Evolutionary conservation across 2,329 filamentous ascomycete species (phyloP), one percentile per base, ranked within the genome.

Genomic region (Talaromyces sp.): DNA sequence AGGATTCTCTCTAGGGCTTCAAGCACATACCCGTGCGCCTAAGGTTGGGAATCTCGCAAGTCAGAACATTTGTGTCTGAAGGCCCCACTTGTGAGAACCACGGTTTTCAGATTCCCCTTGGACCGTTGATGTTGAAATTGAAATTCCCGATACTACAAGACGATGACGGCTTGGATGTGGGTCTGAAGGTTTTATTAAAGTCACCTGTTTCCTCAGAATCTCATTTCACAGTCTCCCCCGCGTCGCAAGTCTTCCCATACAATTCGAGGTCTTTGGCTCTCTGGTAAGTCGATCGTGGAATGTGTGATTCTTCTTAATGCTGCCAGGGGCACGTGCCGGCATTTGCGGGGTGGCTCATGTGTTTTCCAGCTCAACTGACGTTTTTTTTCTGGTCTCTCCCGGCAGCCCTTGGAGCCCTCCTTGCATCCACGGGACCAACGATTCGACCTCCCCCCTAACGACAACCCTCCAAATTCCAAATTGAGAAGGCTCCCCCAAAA

Each of bases 391-490:
- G n/a, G n/a, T n/a, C n/a, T n/a, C n/a, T n/a, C n/a, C n/a, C n/a
- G n/a, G n/a, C 16, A 33, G 46, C 37, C 17, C 17, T 39, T 47
- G 24, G 29, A 27, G 44, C 14, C 36, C 56, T 58, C 54, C 56
- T 59, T 59, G 54, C 51, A 54, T 58, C 48, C 56, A 49, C 47
- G n/a, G 22, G 22, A 35, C 16, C 36, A 6, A 16, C 36, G 46
- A 43, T 39, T 39, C 41, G 40, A 45, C 40, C 46, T 9, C 24
- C 9, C 24, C 24, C 24, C 24, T 4, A 27, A 27, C 9, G 9
- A 35, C 49, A 32, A 47, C 41, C 49, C 27, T 29, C 32, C 32
- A 11, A n/a, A n/a, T n/a, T n/a, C n/a, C n/a, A n/a, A n/a, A n/a
- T 13, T 24, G 32, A 35, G 32, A 46, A 30, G 8, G n/a, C n/a